These are phyloP conservation scores for Scortechinia acanthostroma DNA, from an alignment of 2,329 filamentous ascomycete genomes.

Conservation along the genomic window DNA sequence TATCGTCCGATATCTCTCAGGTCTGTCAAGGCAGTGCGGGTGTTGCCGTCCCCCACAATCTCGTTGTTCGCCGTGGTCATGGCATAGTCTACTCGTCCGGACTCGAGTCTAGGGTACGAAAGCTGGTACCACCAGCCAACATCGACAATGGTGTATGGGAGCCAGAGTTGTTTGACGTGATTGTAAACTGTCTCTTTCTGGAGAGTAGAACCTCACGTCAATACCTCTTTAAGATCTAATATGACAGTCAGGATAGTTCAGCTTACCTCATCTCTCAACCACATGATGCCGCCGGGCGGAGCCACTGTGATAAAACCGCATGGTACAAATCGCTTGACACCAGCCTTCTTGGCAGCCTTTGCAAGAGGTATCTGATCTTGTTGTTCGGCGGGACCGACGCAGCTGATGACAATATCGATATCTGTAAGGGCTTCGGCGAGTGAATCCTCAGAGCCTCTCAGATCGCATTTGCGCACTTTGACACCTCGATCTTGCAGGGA, in stretches of 20 bases:
- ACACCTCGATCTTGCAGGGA: constrained; percentile 30
- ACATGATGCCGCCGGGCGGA: constrained; percentile 23
- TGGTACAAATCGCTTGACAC: constrained; percentile 42
- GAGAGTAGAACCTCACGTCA: no score
- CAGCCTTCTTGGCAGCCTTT: constrained; percentile 36
- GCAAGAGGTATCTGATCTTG: constrained; percentile 34
- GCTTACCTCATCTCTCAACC: constrained; percentile 11
- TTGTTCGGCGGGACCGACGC: constrained; percentile 21
- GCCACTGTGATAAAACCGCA: constrained; percentile 36
- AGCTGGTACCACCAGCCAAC: constrained; percentile 4
- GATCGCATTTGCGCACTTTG: constrained; percentile 29
- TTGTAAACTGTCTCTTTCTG: constrained; percentile 3
- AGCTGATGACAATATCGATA: constrained; percentile 34
- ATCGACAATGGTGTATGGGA: constrained; percentile 4
- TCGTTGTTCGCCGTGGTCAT: constrained; percentile 20
- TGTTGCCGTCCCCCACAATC: constrained; percentile 35
- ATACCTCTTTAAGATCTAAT: no score
- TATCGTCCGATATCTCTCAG: constrained; percentile 42
- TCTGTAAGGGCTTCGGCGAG: constrained; percentile 29
- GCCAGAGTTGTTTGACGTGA: constrained; percentile 1
- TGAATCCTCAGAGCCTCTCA: constrained; percentile 27
- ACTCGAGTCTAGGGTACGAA: constrained; percentile 9
- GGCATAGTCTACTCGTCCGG: constrained; percentile 29
- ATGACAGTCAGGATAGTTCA: no score
- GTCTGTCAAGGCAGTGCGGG: constrained; percentile 33